phyloP scores from a whole-genome alignment of 768 basidiomycete genomes.

The Boletus subparvulus region DNA sequence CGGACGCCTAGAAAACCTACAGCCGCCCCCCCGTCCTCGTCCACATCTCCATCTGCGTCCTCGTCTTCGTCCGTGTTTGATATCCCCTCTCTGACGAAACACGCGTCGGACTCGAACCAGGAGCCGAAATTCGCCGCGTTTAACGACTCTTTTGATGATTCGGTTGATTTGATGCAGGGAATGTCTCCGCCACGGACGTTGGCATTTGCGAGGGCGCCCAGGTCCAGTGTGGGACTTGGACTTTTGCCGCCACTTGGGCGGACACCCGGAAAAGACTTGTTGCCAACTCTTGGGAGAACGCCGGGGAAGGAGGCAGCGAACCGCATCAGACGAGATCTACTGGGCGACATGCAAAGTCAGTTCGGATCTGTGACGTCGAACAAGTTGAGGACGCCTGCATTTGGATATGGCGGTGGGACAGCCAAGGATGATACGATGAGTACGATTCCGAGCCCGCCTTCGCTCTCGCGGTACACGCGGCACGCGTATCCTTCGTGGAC shows the following conservation, averaged over 20 bases:
- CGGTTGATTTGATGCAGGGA: constrained; percentile 39
- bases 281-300: constrained; percentile 53
- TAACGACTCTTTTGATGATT: constrained; percentile 39
- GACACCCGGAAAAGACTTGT: constrained; percentile 62
- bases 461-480: constrained; percentile 63
- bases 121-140: constrained; percentile 37
- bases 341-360: constrained; percentile 52
- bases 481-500: constrained; percentile 35
- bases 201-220: constrained; percentile 46
- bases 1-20: constrained; percentile 31
- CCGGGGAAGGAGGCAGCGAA: constrained; percentile 72
- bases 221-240: constrained; percentile 33
- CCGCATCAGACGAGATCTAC: constrained; percentile 63
- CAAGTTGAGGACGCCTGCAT: constrained; percentile 29
- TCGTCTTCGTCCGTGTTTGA: constrained; percentile 37
- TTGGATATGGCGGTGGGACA: constrained; percentile 21
- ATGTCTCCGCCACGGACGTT: constrained; percentile 57
- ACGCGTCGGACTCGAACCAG: constrained; percentile 41
- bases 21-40: constrained; percentile 16
- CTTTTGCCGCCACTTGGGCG: constrained; percentile 44
- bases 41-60: constrained; percentile 21
- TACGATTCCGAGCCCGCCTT: constrained; percentile 68
- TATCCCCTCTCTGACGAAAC: constrained; percentile 51
- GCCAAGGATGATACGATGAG: constrained; percentile 60
- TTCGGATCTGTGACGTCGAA: constrained; percentile 18